These are phyloP conservation scores for Cucurbita argyrosperma DNA, from an alignment of 306 rosid genomes.

Conservation along the genomic window DNA sequence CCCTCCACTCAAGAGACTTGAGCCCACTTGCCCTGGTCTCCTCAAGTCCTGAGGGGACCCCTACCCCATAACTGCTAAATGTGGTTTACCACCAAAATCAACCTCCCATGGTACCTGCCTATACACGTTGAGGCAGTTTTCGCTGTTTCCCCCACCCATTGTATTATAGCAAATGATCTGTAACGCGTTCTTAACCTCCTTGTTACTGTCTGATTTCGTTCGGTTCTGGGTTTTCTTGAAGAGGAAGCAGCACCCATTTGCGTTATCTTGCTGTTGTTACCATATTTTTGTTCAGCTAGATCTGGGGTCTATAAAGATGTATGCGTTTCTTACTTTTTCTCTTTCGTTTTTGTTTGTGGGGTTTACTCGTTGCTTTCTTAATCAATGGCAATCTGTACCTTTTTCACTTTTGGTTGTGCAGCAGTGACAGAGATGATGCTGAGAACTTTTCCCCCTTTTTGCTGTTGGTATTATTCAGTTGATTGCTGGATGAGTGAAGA, in stretches of 20 bases:
- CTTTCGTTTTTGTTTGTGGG: slow-evolving; percentile 18
- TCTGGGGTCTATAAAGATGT: slow-evolving; percentile 70
- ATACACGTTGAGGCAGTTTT: slow-evolving; percentile 38
- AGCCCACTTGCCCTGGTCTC: slow-evolving; percentile 21
- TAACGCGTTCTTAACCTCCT: slow-evolving; percentile 25
- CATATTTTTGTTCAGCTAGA: slow-evolving; percentile 26
- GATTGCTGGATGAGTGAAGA: slow-evolving; percentile 27
- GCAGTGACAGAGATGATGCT: slow-evolving; percentile 61
- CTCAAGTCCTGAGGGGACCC: slow-evolving; percentile 44
- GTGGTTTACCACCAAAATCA: slow-evolving; percentile 25
- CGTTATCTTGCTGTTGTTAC: slow-evolving; percentile 19
- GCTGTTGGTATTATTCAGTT: slow-evolving; percentile 29
- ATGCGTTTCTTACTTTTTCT: slow-evolving; percentile 20
- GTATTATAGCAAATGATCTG: slow-evolving; percentile 31
- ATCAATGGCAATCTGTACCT: slow-evolving; percentile 24
- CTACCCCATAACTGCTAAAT: slow-evolving; percentile 20
- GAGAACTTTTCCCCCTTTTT: slow-evolving; percentile 37
- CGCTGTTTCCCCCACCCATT: slow-evolving; percentile 30
- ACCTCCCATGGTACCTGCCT: slow-evolving; percentile 29
- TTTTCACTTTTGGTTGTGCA: slow-evolving; percentile 38
- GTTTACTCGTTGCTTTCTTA: slow-evolving; percentile 32
- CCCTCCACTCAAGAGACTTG: slow-evolving; percentile 12
- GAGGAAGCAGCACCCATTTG: slow-evolving; percentile 28
- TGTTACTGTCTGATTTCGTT: slow-evolving; percentile 15
- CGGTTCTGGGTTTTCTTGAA: slow-evolving; percentile 23